Percentiles rank a stretch among this genome's conserved stretches.
phyloP scores from a whole-genome alignment of 345 rosid genomes.

The Rhodomyrtus tomentosa region DNA sequence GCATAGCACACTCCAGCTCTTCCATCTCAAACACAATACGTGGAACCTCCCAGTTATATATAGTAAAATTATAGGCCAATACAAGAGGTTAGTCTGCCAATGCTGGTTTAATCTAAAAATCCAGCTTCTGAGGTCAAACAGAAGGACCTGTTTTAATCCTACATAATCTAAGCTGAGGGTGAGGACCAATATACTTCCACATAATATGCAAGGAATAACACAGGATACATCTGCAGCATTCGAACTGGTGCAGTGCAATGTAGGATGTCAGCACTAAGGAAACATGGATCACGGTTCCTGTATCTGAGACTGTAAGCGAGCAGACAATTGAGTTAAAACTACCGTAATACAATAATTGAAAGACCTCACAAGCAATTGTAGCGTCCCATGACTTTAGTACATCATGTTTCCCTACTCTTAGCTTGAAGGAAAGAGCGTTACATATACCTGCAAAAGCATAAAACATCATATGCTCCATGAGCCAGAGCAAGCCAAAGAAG shows the following conservation, averaged over 20 bases:
- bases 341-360: background rate
- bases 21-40: background rate
- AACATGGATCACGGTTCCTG: background rate
- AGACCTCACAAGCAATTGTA: background rate
- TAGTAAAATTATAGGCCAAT: background rate
- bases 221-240: background rate
- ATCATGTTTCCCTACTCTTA: background rate
- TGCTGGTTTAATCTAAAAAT: background rate
- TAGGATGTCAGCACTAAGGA: background rate
- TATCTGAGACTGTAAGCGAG: background rate
- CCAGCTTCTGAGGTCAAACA: background rate
- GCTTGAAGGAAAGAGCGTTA: background rate
- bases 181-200: background rate
- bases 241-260: background rate
- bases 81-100: background rate
- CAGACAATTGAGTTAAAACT: background rate
- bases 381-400: background rate
- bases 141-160: background rate
- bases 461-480: background rate
- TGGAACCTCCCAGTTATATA: background rate
- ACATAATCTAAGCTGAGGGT: background rate
- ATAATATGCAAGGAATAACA: background rate
- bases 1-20: background rate
- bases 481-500: background rate
- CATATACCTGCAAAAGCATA: background rate